Percentiles rank a stretch among this genome's conserved stretches.
Evolutionary conservation across 306 rosid species (phyloP).

Genomic region (Parietaria judaica): DNA sequence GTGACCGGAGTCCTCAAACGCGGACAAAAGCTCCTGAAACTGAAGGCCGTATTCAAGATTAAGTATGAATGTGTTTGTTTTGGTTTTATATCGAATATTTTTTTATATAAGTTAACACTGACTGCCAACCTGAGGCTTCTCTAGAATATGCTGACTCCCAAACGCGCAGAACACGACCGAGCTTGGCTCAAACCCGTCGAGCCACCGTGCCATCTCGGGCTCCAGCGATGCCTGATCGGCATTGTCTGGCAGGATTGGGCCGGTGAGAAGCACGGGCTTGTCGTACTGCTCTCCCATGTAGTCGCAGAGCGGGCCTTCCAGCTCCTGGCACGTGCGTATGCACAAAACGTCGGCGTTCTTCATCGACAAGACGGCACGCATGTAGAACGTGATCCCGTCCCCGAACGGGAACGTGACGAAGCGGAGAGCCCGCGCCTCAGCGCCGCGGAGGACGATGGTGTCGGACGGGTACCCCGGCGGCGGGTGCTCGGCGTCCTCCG

Average conservation of each 20-base stretch:
- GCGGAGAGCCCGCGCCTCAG: slow-evolving; percentile 19
- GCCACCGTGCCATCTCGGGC: slow-evolving; percentile 26
- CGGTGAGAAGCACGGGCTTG: slow-evolving; percentile 32
- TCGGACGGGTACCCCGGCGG: slow-evolving; percentile 50
- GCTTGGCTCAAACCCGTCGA: slow-evolving; percentile 18
- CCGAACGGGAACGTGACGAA: slow-evolving; percentile 36
- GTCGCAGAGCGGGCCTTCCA: slow-evolving; percentile 36
- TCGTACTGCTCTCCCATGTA: slow-evolving; percentile 27
- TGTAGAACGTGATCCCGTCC: slow-evolving; percentile 28
- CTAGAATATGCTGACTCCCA: slow-evolving; percentile 40
- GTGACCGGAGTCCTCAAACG: slow-evolving; percentile 36
- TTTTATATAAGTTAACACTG: too few species aligned
- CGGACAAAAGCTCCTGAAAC: slow-evolving; percentile 47
- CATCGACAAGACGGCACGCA: slow-evolving; percentile 17
- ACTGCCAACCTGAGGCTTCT: slow-evolving; percentile 4
- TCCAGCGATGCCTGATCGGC: slow-evolving; percentile 13
- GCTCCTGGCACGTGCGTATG: slow-evolving; percentile 37
- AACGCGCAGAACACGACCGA: slow-evolving; percentile 49
- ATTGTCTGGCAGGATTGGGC: slow-evolving; percentile 24
- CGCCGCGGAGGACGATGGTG: slow-evolving; percentile 29
- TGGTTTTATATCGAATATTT: too few species aligned
- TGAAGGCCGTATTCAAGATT: slow-evolving; percentile 9
- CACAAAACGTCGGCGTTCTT: slow-evolving; percentile 35
- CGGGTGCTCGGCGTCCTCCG: slow-evolving; percentile 28
- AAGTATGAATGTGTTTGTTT: too few species aligned